phyloP scores from a whole-genome alignment of 768 basidiomycete species.

The Podaxis mareebaensis region DNA sequence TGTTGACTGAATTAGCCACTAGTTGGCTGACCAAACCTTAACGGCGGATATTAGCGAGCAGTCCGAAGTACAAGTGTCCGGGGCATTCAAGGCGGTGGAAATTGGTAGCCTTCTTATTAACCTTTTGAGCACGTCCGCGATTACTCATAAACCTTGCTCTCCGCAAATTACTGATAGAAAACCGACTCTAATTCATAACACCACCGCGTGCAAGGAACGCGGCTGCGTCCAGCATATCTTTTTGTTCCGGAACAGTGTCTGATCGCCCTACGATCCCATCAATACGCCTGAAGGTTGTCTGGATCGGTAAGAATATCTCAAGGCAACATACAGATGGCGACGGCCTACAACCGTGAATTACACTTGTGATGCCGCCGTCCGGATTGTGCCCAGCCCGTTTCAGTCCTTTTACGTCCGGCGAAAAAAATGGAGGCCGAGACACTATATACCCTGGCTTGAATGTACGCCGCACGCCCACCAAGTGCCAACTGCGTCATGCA shows the following conservation, averaged over 20 bases:
- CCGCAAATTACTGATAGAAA: not conserved
- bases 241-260: not conserved
- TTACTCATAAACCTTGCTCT: slow-evolving; percentile 5
- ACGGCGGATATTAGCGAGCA: slow-evolving; percentile 13
- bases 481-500: not conserved
- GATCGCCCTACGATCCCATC: not conserved
- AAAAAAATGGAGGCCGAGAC: not conserved
- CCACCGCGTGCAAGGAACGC: not conserved
- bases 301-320: not conserved
- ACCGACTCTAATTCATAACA: not conserved
- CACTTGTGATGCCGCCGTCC: not conserved
- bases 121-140: not conserved
- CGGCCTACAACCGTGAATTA: not conserved
- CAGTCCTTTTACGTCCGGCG: not conserved
- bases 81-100: not conserved
- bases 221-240: not conserved
- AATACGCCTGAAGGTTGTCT: not conserved
- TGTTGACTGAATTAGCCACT: slow-evolving; percentile 14
- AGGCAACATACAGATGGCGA: not conserved
- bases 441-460: not conserved
- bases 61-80: slow-evolving; percentile 1
- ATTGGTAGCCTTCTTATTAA: not conserved
- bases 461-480: not conserved
- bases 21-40: slow-evolving; percentile 10
- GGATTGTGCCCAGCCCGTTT: not conserved